Conservation (phyloP, 2,329 filamentous ascomycete species). For the Pseudogymnoascus sp. region DNA sequence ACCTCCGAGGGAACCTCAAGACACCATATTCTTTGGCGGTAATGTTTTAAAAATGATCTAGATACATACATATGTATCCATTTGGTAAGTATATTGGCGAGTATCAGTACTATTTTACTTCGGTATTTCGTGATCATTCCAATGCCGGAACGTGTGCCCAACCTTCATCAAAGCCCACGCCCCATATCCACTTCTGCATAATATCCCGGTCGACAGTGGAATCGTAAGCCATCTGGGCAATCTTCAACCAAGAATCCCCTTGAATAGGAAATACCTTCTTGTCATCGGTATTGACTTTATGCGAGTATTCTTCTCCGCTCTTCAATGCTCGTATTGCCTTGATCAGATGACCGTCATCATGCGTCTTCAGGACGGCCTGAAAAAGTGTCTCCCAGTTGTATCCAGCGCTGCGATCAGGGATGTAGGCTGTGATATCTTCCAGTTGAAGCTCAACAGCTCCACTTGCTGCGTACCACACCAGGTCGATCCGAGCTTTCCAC, state of each 20-base stretch:
- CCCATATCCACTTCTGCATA: slow-evolving; percentile 3
- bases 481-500: slow-evolving; percentile 68
- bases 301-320: slow-evolving; percentile 43
- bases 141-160: neutral
- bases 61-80: no score
- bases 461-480: slow-evolving; percentile 64
- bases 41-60: no score
- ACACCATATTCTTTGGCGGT: no score
- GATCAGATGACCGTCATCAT: slow-evolving; percentile 70
- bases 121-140: no score
- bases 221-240: slow-evolving; percentile 8
- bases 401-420: slow-evolving; percentile 31
- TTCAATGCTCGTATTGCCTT: slow-evolving; percentile 65
- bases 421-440: slow-evolving; percentile 51
- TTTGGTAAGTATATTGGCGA: no score
- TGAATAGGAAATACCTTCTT: slow-evolving; percentile 4
- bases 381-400: slow-evolving; percentile 30
- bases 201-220: neutral
- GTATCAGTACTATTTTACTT: no score
- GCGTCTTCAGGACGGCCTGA: slow-evolving; percentile 35
- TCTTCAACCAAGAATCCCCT: slow-evolving; percentile 8
- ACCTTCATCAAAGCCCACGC: slow-evolving; percentile 1
- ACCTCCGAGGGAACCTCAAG: no score
- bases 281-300: slow-evolving; percentile 37
- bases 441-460: slow-evolving; percentile 50